Conservation (phyloP, 768 basidiomycete species). For the Kwoniella mangroviensis region DNA sequence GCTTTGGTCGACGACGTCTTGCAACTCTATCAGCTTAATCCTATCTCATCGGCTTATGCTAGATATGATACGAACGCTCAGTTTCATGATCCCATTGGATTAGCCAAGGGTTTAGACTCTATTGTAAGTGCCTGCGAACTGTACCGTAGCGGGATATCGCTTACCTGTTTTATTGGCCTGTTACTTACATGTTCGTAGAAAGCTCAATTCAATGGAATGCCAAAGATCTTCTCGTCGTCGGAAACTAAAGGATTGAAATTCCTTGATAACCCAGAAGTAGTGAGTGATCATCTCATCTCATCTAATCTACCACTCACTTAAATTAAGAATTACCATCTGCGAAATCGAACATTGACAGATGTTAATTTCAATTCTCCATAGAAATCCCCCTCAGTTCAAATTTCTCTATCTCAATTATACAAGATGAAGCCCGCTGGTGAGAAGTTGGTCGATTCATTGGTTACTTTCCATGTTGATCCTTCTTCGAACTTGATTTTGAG, state of each 20-base stretch:
- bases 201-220: slow-evolving; percentile 53
- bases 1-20: slow-evolving; percentile 48
- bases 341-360: no score
- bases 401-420: slow-evolving; percentile 49
- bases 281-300: slow-evolving; percentile 25
- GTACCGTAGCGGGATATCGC: no score
- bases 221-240: slow-evolving; percentile 46
- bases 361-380: neutral
- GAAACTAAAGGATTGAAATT: slow-evolving; percentile 43
- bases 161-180: no score
- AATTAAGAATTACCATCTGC: no score
- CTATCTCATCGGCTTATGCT: slow-evolving; percentile 46
- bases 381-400: slow-evolving; percentile 54
- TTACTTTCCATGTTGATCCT: slow-evolving; percentile 53
- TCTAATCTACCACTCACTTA: neutral
- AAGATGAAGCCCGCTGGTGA: slow-evolving; percentile 38
- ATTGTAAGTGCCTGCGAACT: slow-evolving; percentile 28
- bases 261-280: slow-evolving; percentile 52
- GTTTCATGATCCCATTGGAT: slow-evolving; percentile 54
- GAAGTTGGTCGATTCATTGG: slow-evolving; percentile 51
- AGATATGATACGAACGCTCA: slow-evolving; percentile 41
- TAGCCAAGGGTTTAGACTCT: slow-evolving; percentile 48
- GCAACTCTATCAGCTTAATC: slow-evolving; percentile 52
- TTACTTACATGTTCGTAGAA: slow-evolving; percentile 23
- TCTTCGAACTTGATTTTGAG: slow-evolving; percentile 43